Percentiles rank a stretch among this genome's conserved stretches.
Conservation (phyloP, 345 rosid genomes). For the Eutrema heterophyllum region DNA sequence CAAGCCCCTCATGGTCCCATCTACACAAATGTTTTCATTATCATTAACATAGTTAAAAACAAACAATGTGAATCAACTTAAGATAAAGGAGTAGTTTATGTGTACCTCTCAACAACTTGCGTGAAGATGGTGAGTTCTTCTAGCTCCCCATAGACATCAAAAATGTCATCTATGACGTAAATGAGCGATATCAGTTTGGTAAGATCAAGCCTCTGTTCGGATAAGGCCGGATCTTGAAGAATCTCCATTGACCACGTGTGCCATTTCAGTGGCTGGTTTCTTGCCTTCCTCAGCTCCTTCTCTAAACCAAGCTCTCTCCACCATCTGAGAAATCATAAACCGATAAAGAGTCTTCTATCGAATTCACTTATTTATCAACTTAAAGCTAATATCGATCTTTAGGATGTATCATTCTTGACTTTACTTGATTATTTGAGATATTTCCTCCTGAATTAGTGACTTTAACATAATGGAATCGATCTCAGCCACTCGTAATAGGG, state of each 20-base stretch:
- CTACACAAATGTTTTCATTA: slow-evolving; percentile 12
- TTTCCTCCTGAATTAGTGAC: slow-evolving; percentile 34
- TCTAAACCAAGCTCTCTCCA: slow-evolving; percentile 49
- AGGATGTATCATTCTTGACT: not conserved
- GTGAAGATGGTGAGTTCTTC: slow-evolving; percentile 49
- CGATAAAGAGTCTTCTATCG: not conserved
- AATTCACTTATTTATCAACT: not conserved
- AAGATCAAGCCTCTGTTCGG: slow-evolving; percentile 43
- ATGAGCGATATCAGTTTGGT: slow-evolving; percentile 52
- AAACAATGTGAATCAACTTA: not conserved
- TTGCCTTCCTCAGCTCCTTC: slow-evolving; percentile 39
- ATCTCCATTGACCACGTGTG: slow-evolving; percentile 41
- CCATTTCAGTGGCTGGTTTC: slow-evolving; percentile 59
- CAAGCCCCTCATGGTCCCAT: slow-evolving; percentile 36
- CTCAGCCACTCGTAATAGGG: slow-evolving; percentile 35
- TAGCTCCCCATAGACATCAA: slow-evolving; percentile 40
- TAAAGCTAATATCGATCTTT: not conserved
- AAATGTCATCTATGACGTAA: slow-evolving; percentile 54
- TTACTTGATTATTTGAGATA: slow-evolving; percentile 30
- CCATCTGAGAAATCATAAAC: slow-evolving; percentile 43
- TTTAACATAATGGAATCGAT: slow-evolving; percentile 32
- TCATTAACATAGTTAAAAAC: not conserved
- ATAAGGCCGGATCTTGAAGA: slow-evolving; percentile 44
- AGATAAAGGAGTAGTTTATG: not conserved
- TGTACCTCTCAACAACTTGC: slow-evolving; percentile 37